Base-by-base conservation (phyloP, 192 early-diverging fungal species). In the Backusella westeae region DNA sequence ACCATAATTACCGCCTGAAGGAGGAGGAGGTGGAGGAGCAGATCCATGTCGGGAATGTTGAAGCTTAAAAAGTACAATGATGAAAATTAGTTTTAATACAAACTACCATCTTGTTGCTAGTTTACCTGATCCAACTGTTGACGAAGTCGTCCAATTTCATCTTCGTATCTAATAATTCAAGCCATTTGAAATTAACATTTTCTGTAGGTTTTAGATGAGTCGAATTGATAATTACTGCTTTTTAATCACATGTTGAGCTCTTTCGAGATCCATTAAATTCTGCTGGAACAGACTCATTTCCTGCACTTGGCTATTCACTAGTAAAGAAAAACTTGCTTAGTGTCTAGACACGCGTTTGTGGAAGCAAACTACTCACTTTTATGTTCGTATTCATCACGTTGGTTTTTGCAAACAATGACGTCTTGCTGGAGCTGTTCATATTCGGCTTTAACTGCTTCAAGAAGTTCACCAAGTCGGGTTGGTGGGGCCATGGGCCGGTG, bases 331-430 rank as follows among this genome's bases (percentile, higher is more conserved):
- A 8, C 19, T 59, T 2, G 69, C 44, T 29, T 81, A 82, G 44
- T 72, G 38, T 46, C 29, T 17, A 65, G 41, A 39, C 6, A 32
- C 32, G 42, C 21, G 32, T 72, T 32, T 73, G 19, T 32, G 83
- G 38, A 39, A 39, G 12, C 9, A 39, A 39, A 39, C 38, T 39
- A 39, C 89, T 80, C 91, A 95, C 95, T 85, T 85, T 94, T 92
- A 76, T 93, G 89, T 85, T 96, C 96, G 77, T 90, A 89, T 69
- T 98, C 96, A 77, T 96, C 95, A 53, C 92, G 86, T 78, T 95
- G 93, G 36, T 85, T 84, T 80, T 92, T 92, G 83, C 80, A 88
- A n/a, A 87, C 84, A 26, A 89, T 83, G 7, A 89, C 87, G 71
- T 96, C 96, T 79, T 95, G 90, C 49, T 86, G 86, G 38, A 95